phyloP scores from a whole-genome alignment of 2,329 filamentous ascomycete genomes.

The Trichoderma sp. region DNA sequence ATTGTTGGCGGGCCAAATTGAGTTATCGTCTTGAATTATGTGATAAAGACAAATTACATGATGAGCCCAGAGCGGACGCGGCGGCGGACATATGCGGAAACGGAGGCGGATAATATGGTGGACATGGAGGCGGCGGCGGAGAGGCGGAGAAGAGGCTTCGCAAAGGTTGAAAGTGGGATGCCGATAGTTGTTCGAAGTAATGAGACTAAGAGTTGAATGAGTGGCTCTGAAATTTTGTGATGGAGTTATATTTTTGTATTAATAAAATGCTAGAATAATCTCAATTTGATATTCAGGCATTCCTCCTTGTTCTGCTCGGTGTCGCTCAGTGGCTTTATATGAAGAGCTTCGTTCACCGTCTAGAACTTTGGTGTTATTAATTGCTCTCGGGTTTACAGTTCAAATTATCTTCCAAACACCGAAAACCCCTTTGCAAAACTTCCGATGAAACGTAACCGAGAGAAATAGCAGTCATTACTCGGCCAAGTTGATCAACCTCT shows the following conservation, averaged over 20 bases:
- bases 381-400: neutral
- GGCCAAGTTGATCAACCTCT: neutral
- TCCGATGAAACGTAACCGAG: neutral
- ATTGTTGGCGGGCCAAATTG: neutral
- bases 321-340: neutral
- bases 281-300: neutral
- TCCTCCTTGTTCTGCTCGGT: accelerated
- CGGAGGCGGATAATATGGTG: neutral
- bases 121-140: neutral
- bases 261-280: neutral
- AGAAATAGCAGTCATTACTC: neutral
- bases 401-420: neutral
- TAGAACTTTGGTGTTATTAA: neutral
- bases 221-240: neutral
- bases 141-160: neutral
- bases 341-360: neutral
- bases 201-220: neutral
- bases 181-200: neutral
- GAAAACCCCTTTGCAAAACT: neutral
- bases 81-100: neutral
- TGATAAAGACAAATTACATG: neutral
- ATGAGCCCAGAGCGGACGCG: neutral
- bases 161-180: neutral
- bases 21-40: neutral
- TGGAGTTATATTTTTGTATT: neutral